phyloP scores from a whole-genome alignment of 768 basidiomycete genomes.

The Leucogyrophana mollusca region DNA sequence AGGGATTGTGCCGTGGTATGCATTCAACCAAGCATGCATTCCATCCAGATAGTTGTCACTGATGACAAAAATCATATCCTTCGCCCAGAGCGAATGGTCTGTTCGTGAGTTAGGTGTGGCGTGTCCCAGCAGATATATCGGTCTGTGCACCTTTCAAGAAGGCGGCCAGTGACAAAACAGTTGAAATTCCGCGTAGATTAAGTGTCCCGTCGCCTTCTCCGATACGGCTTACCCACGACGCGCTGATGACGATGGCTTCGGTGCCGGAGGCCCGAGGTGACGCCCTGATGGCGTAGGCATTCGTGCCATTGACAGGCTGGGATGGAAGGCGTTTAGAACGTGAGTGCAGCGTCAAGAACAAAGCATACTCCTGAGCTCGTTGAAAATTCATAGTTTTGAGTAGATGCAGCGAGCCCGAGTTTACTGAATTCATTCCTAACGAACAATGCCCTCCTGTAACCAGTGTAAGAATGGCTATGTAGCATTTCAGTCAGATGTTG shows the following conservation, averaged over 20 bases:
- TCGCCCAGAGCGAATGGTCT: conserved; percentile 93
- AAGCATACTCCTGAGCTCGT: conserved; percentile 47
- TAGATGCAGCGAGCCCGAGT: conserved; percentile 69
- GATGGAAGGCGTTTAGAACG: background rate
- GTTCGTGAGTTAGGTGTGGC: conserved; percentile 3
- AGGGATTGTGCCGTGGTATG: conserved; percentile 73
- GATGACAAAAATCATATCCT: conserved; percentile 88
- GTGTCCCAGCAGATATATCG: background rate
- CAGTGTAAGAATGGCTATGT: conserved; percentile 2
- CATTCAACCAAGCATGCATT: conserved; percentile 87
- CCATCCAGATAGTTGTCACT: conserved; percentile 89
- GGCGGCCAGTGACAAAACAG: conserved; percentile 78
- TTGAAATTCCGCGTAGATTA: conserved; percentile 86
- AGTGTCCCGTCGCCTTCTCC: conserved; percentile 55
- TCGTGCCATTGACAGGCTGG: conserved; percentile 63
- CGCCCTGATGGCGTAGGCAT: conserved; percentile 78
- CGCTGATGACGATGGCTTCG: conserved; percentile 89
- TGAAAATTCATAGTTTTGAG: conserved; percentile 64
- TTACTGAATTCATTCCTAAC: conserved; percentile 66
- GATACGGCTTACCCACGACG: conserved; percentile 79
- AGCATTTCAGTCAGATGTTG: background rate
- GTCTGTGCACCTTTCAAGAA: conserved; percentile 69
- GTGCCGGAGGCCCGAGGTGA: conserved; percentile 91
- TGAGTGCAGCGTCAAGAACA: background rate
- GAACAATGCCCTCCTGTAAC: conserved; percentile 60